Evolutionary conservation across 2,329 filamentous ascomycete species (phyloP).

Genomic region (Neospermospora avenae): DNA sequence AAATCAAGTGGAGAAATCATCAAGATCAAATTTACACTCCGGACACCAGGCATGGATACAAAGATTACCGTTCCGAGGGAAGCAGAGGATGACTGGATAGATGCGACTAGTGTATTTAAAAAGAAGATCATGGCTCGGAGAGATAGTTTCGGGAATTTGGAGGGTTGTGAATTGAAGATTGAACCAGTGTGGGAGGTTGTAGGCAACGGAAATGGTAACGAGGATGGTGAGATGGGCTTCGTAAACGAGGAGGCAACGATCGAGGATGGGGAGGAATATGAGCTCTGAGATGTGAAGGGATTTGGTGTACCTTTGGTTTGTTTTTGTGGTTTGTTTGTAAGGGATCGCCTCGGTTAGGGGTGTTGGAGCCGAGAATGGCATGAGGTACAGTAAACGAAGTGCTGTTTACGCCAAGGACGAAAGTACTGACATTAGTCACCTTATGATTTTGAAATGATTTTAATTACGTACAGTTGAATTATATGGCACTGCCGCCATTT

Average conservation of each 20-base stretch:
- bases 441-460: no score
- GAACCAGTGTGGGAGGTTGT: conserved; percentile 19
- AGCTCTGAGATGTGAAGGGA: no score
- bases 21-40: conserved; percentile 19
- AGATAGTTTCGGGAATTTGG: conserved; percentile 8
- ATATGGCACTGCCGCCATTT: no score
- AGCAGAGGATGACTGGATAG: conserved; percentile 15
- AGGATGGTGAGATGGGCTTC: neutral
- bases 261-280: neutral
- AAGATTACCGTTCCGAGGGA: conserved; percentile 13
- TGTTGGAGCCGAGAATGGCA: no score
- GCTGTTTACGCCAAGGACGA: no score
- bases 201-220: conserved; percentile 8
- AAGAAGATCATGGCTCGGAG: conserved; percentile 14
- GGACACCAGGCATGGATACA: conserved; percentile 9
- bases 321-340: no score
- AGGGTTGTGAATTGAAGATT: no score
- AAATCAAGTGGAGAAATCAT: conserved; percentile 6
- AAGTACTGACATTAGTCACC: no score
- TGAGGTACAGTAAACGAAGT: no score
- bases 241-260: neutral
- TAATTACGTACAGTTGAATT: no score
- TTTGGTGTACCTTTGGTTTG: no score
- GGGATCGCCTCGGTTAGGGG: no score
- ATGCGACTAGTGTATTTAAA: conserved; percentile 12